These are phyloP conservation scores for Penstemon barbatus DNA, from an alignment of 257 asterid species.

Conservation along the genomic window DNA sequence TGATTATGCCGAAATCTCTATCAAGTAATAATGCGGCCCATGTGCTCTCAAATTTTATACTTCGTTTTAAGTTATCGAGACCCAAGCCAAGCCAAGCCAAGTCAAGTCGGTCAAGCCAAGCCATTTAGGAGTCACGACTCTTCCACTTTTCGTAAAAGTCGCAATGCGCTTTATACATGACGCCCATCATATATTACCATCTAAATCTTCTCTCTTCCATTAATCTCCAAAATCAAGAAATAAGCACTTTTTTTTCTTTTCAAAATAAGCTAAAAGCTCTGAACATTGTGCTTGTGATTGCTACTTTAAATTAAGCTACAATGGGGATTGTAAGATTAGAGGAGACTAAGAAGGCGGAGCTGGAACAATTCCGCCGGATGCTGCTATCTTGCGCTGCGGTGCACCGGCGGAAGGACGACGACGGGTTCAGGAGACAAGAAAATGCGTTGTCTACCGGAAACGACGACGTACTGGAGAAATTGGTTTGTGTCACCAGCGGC, in stretches of 20 bases:
- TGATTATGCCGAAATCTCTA: too few relatives aligned
- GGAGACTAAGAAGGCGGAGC: slow-evolving; percentile 57
- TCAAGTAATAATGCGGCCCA: too few relatives aligned
- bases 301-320: background rate
- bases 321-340: slow-evolving; percentile 75
- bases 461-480: slow-evolving; percentile 46
- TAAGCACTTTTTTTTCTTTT: background rate
- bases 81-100: too few relatives aligned
- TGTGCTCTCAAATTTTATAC: too few relatives aligned
- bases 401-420: slow-evolving; percentile 59
- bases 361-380: slow-evolving; percentile 73
- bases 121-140: background rate
- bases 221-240: background rate
- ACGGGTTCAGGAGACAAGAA: slow-evolving; percentile 21
- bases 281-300: background rate
- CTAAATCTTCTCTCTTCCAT: background rate
- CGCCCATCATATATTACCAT: slow-evolving; percentile 28
- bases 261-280: background rate
- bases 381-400: slow-evolving; percentile 68
- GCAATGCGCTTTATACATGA: slow-evolving; percentile 25
- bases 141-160: slow-evolving; percentile 14
- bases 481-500: slow-evolving; percentile 91
- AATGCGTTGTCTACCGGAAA: slow-evolving; percentile 15
- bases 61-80: too few relatives aligned
- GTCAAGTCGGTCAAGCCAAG: background rate